Percentiles rank a stretch among this genome's conserved stretches.
phyloP scores from a whole-genome alignment of 1,284 basidiomycete genomes.

The Apiotrichum laibachii region DNA sequence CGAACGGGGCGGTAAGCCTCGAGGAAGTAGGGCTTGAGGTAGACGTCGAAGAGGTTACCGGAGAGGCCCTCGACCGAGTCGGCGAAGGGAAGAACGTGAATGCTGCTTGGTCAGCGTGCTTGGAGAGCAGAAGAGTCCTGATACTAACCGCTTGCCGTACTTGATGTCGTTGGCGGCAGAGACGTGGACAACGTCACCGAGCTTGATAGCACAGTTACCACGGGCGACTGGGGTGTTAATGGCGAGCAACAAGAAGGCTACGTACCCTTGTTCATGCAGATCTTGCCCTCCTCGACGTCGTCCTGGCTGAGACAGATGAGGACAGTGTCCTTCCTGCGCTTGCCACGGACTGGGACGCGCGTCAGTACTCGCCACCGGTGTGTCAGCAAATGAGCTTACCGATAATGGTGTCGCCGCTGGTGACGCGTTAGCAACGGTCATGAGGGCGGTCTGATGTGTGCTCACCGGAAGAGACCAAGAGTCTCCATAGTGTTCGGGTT shows the following conservation, averaged over 20 bases:
- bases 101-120: constrained; percentile 39
- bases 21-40: constrained; percentile 99
- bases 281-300: constrained; percentile 94
- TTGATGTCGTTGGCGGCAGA: constrained; percentile 98
- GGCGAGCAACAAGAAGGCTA: neutral
- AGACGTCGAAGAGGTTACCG: constrained; percentile 98
- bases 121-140: neutral
- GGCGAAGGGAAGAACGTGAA: constrained; percentile 96
- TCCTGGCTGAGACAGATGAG: constrained; percentile 94
- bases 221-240: constrained; percentile 69
- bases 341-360: constrained; percentile 61
- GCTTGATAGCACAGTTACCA: constrained; percentile 96
- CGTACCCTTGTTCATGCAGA: constrained; percentile 89
- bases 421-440: constrained; percentile 2
- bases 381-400: constrained; percentile 22
- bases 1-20: constrained; percentile 60
- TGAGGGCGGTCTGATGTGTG: constrained; percentile 6
- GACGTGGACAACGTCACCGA: constrained; percentile 92
- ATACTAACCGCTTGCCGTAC: constrained; percentile 79
- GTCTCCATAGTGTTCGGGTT: constrained; percentile 96
- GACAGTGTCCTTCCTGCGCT: constrained; percentile 93
- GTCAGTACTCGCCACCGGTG: constrained; percentile 2
- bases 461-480: constrained; percentile 85
- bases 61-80: constrained; percentile 96
- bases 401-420: constrained; percentile 46